Evolutionary conservation across 2,329 filamentous ascomycete species (phyloP).

Genomic region (Colletotrichum tanaceti): DNA sequence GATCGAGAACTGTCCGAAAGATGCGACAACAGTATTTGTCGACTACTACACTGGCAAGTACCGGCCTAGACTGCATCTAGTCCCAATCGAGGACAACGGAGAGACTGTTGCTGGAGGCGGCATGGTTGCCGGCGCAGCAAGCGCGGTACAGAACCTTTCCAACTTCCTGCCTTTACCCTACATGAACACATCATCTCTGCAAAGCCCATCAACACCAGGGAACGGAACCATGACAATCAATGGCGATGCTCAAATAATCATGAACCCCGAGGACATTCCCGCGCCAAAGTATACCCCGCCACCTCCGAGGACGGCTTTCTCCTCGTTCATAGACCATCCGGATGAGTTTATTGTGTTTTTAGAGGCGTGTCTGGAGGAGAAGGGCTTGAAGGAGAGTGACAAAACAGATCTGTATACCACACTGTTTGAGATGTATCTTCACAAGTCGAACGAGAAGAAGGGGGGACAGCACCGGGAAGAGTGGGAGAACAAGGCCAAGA

Average conservation of each 20-base stretch:
- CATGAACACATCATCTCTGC: conserved; percentile 73
- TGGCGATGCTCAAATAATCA: conserved; percentile 61
- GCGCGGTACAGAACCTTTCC: conserved; percentile 86
- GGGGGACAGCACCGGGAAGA: conserved; percentile 74
- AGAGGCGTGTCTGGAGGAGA: conserved; percentile 83
- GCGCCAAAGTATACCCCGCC: conserved; percentile 78
- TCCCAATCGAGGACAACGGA: conserved; percentile 49
- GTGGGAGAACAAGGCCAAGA: conserved; percentile 93
- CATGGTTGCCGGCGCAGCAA: conserved; percentile 70
- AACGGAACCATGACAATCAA: conserved; percentile 61
- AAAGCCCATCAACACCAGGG: conserved; percentile 64
- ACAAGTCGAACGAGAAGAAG: conserved; percentile 83
- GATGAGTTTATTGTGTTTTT: conserved; percentile 93
- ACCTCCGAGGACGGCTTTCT: conserved; percentile 89
- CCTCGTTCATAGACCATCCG: conserved; percentile 94
- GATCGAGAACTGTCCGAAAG: conserved; percentile 84
- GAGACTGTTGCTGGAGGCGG: conserved; percentile 55
- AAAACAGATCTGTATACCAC: conserved; percentile 92
- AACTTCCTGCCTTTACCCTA: conserved; percentile 87
- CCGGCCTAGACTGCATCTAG: conserved; percentile 73
- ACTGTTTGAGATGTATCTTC: conserved; percentile 97
- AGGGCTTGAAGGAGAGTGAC: conserved; percentile 77
- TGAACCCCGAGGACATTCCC: conserved; percentile 60
- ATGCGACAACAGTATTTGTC: conserved; percentile 89
- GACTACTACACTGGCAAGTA: conserved; percentile 94